Evolutionary conservation across 768 basidiomycete species (phyloP).

Genomic region (Leccinum subgranulosum): DNA sequence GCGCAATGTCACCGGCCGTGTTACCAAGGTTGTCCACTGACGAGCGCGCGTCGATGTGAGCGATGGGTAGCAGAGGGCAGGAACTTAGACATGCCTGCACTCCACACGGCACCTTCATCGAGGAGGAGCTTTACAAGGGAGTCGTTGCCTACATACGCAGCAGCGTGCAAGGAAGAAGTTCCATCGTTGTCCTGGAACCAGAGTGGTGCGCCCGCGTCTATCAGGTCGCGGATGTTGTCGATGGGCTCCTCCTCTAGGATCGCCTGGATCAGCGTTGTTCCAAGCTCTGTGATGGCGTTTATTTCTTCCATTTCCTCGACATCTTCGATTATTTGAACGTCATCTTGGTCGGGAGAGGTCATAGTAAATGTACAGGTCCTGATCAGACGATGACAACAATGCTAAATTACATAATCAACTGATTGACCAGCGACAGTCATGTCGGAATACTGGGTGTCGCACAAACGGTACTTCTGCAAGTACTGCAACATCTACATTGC

Average conservation of each 20-base stretch:
- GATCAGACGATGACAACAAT: not conserved
- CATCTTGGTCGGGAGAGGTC: slow-evolving; percentile 1
- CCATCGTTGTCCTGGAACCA: slow-evolving; percentile 92
- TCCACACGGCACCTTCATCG: slow-evolving; percentile 88
- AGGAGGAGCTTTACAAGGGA: slow-evolving; percentile 67
- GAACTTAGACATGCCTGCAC: slow-evolving; percentile 55
- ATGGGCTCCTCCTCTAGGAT: slow-evolving; percentile 50
- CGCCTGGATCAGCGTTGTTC: slow-evolving; percentile 54
- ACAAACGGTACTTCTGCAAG: slow-evolving; percentile 92
- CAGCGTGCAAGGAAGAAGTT: slow-evolving; percentile 83
- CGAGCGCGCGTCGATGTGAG: not conserved
- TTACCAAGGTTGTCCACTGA: slow-evolving; percentile 74
- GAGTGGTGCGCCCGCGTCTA: slow-evolving; percentile 69
- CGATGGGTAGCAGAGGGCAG: not conserved
- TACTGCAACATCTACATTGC: slow-evolving; percentile 97
- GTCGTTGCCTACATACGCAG: slow-evolving; percentile 66
- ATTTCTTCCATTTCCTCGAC: slow-evolving; percentile 35
- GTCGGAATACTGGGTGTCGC: slow-evolving; percentile 92
- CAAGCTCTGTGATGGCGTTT: slow-evolving; percentile 49
- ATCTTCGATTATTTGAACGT: slow-evolving; percentile 20
- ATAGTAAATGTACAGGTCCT: not conserved
- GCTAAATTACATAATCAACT: slow-evolving; percentile 15
- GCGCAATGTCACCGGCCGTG: slow-evolving; percentile 87
- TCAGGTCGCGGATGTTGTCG: slow-evolving; percentile 44
- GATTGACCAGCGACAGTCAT: slow-evolving; percentile 37